Percentiles rank a stretch among this genome's conserved stretches.
Evolutionary conservation across 2,329 filamentous ascomycete species (phyloP).

Genomic region (Tolypocladium tropicale): DNA sequence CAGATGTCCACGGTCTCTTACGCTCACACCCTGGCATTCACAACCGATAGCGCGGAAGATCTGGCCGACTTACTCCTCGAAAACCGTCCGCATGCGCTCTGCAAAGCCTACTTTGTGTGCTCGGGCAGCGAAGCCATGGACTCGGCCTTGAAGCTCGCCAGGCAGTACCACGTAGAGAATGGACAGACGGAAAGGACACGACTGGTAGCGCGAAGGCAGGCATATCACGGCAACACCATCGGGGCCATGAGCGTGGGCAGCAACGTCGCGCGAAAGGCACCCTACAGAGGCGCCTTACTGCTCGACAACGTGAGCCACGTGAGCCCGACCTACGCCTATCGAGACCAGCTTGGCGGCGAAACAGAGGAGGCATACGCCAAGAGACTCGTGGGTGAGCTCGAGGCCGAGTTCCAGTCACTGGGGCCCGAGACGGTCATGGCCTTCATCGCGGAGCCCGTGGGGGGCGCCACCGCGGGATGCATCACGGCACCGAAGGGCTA

Average conservation of each 20-base stretch:
- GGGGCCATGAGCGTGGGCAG: slow-evolving; percentile 57
- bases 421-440: slow-evolving; percentile 58
- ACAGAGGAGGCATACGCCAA: slow-evolving; percentile 48
- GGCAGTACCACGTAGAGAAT: slow-evolving; percentile 36
- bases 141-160: slow-evolving; percentile 35
- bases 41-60: slow-evolving; percentile 40
- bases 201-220: slow-evolving; percentile 32
- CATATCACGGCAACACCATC: slow-evolving; percentile 42
- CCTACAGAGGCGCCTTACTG: slow-evolving; percentile 37
- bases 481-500: slow-evolving; percentile 59
- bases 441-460: slow-evolving; percentile 64
- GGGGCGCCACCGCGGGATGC: slow-evolving; percentile 58
- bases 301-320: slow-evolving; percentile 44
- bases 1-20: slow-evolving; percentile 50
- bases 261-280: slow-evolving; percentile 46
- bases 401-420: slow-evolving; percentile 52
- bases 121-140: slow-evolving; percentile 32
- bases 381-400: slow-evolving; percentile 53
- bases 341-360: slow-evolving; percentile 40
- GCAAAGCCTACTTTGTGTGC: slow-evolving; percentile 25
- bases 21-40: slow-evolving; percentile 17
- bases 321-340: slow-evolving; percentile 57
- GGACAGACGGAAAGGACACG: slow-evolving; percentile 20
- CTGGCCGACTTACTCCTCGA: slow-evolving; percentile 25
- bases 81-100: slow-evolving; percentile 24